phyloP scores from a whole-genome alignment of 2,329 filamentous ascomycete genomes.

The Albifimbria verrucaria region DNA sequence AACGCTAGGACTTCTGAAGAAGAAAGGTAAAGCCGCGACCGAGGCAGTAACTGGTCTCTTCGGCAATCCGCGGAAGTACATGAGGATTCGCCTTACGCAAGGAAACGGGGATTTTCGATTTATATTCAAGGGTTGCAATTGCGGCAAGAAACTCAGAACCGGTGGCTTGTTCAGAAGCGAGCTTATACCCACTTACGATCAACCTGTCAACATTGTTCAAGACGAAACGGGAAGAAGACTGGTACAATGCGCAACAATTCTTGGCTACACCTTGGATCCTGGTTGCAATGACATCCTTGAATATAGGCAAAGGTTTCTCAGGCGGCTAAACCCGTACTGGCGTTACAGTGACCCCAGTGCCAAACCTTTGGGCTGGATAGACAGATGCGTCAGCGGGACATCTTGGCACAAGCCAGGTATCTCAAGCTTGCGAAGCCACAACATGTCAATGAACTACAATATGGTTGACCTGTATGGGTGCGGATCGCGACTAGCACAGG shows the following conservation, averaged over 20 bases:
- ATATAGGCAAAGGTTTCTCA: slow-evolving; percentile 6
- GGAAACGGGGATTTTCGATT: slow-evolving; percentile 6
- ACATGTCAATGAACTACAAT: slow-evolving; percentile 7
- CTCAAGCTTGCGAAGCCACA: slow-evolving; percentile 2
- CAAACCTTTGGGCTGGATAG: slow-evolving; percentile 6
- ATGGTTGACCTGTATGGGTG: slow-evolving; percentile 1
- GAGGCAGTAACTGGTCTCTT: slow-evolving; percentile 1
- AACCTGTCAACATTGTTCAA: background rate
- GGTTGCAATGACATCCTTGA: background rate
- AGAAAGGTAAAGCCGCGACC: background rate
- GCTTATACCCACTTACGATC: slow-evolving; percentile 7
- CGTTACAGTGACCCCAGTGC: slow-evolving; percentile 2
- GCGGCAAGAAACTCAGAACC: slow-evolving; percentile 7
- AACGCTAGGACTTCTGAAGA: slow-evolving; percentile 1
- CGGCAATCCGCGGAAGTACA: slow-evolving; percentile 3
- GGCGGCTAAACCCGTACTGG: slow-evolving; percentile 5
- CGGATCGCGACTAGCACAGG: background rate
- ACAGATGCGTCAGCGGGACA: slow-evolving; percentile 9
- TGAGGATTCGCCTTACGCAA: slow-evolving; percentile 3
- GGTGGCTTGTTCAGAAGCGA: slow-evolving; percentile 5
- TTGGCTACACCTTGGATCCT: slow-evolving; percentile 5
- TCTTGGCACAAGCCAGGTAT: slow-evolving; percentile 4
- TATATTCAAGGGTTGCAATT: slow-evolving; percentile 11
- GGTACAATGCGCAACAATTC: slow-evolving; percentile 7
- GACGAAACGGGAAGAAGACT: slow-evolving; percentile 7